Percentiles rank a stretch among this genome's conserved stretches.
Conservation (phyloP, 2,329 filamentous ascomycete species). For the Aspergillus niger region DNA sequence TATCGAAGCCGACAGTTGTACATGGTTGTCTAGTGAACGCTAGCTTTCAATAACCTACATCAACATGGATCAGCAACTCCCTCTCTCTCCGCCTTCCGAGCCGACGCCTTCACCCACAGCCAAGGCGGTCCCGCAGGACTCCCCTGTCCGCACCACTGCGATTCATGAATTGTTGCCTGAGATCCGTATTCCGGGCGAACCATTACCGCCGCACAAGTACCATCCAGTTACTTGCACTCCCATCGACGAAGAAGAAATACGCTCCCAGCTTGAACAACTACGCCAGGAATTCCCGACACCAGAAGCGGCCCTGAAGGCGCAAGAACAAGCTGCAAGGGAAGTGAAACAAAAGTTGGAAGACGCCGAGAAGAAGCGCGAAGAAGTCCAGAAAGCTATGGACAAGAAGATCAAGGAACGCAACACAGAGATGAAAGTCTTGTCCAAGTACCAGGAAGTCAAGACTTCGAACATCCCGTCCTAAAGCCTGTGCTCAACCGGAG, state of each 20-base stretch:
- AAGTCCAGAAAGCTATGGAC: slow-evolving; percentile 44
- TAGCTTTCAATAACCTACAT: not conserved
- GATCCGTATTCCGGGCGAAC: slow-evolving; percentile 41
- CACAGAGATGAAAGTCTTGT: slow-evolving; percentile 45
- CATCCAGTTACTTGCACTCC: slow-evolving; percentile 43
- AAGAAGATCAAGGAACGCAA: slow-evolving; percentile 47
- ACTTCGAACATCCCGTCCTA: slow-evolving; percentile 33
- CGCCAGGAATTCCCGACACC: slow-evolving; percentile 40
- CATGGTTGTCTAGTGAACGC: not conserved
- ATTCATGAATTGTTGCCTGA: slow-evolving; percentile 44
- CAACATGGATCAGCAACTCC: slow-evolving; percentile 22
- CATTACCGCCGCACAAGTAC: slow-evolving; percentile 38
- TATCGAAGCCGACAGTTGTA: not conserved
- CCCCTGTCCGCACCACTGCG: slow-evolving; percentile 38
- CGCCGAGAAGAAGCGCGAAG: slow-evolving; percentile 40
- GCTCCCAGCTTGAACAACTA: slow-evolving; percentile 36
- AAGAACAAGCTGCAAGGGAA: slow-evolving; percentile 41
- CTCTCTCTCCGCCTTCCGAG: slow-evolving; percentile 41
- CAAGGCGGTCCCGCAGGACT: slow-evolving; percentile 36
- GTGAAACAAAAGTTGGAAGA: slow-evolving; percentile 41
- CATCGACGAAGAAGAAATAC: slow-evolving; percentile 34
- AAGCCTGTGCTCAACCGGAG: not conserved
- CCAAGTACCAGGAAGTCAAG: slow-evolving; percentile 45
- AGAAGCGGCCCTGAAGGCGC: slow-evolving; percentile 39
- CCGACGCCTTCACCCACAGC: slow-evolving; percentile 20